Evolutionary conservation across 306 rosid species (phyloP), one percentile per base, ranked within the genome.

Genomic region (Abrus precatorius): DNA sequence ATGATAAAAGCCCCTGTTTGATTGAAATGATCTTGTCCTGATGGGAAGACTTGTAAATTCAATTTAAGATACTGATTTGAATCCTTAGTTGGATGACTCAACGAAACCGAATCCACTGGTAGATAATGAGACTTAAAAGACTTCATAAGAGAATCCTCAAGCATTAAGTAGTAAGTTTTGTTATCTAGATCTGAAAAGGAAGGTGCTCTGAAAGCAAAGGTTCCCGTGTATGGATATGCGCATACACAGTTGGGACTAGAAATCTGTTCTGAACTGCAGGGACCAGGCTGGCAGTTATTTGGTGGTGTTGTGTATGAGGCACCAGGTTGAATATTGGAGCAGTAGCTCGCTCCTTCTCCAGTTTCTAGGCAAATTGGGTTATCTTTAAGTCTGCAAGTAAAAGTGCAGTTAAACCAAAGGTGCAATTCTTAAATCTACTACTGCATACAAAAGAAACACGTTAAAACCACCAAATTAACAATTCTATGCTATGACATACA

Each of bases 181-280:
- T 75, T 84, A 28, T 5, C 50, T 28, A 82, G 78, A 74, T 65
- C 80, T 8, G 89, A 85, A 77, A 85, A 85, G 40, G 85, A 63
- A 28, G 89, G 89, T 44, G 88, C 79, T 84, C 87, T 82, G 78
- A 86, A 90, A 79, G 1, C 0, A 28, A 92, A 83, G 63, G 70
- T 79, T 60, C 91, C 97, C 2, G 48, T 14, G 76, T 77, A 92
- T 53, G 97, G 90, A 77, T 82, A 75, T 69, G 89, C 88, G 20
- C 97, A 92, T 76, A 3, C 71, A 77, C 97, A 92, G 38, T 72
- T 87, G 48, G 93, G 91, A 78, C 90, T 90, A 7, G 66, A 8
- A 77, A 69, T 45, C 84, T 80, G 78, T 40, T 61, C 38, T 2
- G 56, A 27, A 57, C 13, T 32, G 82, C 94, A 92, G 20, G 7